These are phyloP conservation scores for Penicillium digitatum DNA, from an alignment of 2,329 filamentous ascomycete genomes.

Conservation along the genomic window DNA sequence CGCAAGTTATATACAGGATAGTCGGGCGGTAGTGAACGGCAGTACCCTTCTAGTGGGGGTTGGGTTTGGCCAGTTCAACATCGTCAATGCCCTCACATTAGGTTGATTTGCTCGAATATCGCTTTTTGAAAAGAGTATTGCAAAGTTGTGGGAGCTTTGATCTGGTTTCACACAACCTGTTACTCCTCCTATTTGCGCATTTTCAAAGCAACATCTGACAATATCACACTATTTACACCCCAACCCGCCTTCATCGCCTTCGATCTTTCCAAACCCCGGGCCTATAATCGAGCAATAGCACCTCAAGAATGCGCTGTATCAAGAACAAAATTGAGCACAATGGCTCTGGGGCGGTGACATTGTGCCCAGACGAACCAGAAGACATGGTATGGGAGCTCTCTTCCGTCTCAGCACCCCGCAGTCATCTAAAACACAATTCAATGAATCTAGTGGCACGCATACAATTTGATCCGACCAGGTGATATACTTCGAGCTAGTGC, in stretches of 20 bases:
- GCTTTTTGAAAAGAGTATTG: not conserved
- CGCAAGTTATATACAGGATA: not conserved
- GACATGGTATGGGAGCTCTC: constrained; percentile 57
- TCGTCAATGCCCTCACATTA: not conserved
- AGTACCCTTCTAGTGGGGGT: constrained; percentile 17
- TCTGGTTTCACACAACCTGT: not conserved
- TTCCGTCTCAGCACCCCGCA: not conserved
- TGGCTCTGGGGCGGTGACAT: constrained; percentile 61
- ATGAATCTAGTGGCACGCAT: constrained; percentile 62
- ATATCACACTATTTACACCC: not conserved
- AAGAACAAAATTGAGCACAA: constrained; percentile 64
- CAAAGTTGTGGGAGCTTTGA: too few species aligned
- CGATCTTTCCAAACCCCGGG: not conserved
- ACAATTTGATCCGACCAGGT: constrained; percentile 65
- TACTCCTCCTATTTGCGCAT: not conserved
- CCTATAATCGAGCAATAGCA: not conserved
- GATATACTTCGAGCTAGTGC: constrained; percentile 64
- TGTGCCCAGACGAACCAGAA: constrained; percentile 69
- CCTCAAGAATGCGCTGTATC: constrained; percentile 59
- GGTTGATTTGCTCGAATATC: not conserved
- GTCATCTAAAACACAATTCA: constrained; percentile 5
- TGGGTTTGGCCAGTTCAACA: not conserved
- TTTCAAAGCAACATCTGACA: not conserved
- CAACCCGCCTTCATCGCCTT: not conserved
- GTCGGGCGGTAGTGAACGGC: constrained; percentile 11